A percentile compares a stretch with the other conserved stretches of the same genome.
These are phyloP conservation scores for Phyllosticta ampelicida DNA, from an alignment of 2,329 filamentous ascomycete species.

Conservation along the genomic window DNA sequence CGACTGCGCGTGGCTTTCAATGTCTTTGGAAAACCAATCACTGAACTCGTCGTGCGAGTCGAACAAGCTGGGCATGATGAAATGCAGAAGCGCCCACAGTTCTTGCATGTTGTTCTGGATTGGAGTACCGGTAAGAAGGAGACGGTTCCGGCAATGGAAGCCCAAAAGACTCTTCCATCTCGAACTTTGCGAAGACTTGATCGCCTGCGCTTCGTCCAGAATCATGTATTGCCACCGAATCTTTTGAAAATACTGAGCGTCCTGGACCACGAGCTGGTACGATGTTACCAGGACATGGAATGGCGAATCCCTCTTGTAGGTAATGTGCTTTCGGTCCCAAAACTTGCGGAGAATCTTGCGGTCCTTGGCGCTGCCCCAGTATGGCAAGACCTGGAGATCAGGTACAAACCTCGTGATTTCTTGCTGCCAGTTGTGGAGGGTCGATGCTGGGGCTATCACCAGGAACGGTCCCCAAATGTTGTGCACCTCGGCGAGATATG, in stretches of 20 bases:
- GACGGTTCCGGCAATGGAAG: slow-evolving; percentile 90
- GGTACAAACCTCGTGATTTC: slow-evolving; percentile 94
- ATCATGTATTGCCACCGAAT: slow-evolving; percentile 99
- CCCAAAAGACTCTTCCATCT: slow-evolving; percentile 92
- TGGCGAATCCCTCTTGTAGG: slow-evolving; percentile 82
- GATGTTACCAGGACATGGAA: slow-evolving; percentile 97
- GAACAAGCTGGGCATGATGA: slow-evolving; percentile 99
- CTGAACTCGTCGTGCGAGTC: slow-evolving; percentile 89
- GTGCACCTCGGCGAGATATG: slow-evolving; percentile 91
- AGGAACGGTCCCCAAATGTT: slow-evolving; percentile 98
- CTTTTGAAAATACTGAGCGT: slow-evolving; percentile 97
- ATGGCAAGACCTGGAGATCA: slow-evolving; percentile 86
- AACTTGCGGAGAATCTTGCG: slow-evolving; percentile 96
- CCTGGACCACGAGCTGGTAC: slow-evolving; percentile 92
- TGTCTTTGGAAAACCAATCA: slow-evolving; percentile 91
- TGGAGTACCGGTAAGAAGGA: slow-evolving; percentile 88
- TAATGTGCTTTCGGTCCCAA: slow-evolving; percentile 96
- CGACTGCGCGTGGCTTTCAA: slow-evolving; percentile 95
- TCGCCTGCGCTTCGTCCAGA: slow-evolving; percentile 93
- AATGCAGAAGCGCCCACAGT: slow-evolving; percentile 92
- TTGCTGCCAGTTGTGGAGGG: slow-evolving; percentile 98
- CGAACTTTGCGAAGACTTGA: slow-evolving; percentile 94
- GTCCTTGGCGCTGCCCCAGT: slow-evolving; percentile 92
- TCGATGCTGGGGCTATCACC: slow-evolving; percentile 91
- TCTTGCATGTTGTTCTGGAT: slow-evolving; percentile 99